Evolutionary conservation across 2,329 filamentous ascomycete species (phyloP).

Genomic region (Cryphonectria carpinicola): DNA sequence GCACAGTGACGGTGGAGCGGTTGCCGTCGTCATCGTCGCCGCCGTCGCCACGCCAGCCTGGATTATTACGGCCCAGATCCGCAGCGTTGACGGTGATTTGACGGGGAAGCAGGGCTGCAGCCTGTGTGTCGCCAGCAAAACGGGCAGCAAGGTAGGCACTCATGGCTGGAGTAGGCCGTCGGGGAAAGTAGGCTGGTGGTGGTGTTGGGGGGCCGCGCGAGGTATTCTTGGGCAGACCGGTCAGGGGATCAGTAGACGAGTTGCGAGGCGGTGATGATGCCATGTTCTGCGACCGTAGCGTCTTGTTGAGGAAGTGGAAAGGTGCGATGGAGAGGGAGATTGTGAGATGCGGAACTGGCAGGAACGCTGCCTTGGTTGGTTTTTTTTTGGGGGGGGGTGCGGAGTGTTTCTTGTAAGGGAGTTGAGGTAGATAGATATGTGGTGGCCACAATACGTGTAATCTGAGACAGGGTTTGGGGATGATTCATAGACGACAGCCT

Average conservation of each 20-base stretch:
- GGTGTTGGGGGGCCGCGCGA: constrained; percentile 18
- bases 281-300: background rate
- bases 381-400: too few species aligned
- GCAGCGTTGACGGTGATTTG: background rate
- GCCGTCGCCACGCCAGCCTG: constrained; percentile 26
- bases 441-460: background rate
- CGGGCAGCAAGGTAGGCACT: background rate
- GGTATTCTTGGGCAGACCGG: constrained; percentile 16
- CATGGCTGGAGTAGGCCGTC: too few species aligned
- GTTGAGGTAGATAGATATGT: background rate
- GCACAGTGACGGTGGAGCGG: constrained; percentile 48
- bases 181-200: constrained; percentile 28
- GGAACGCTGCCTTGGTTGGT: background rate
- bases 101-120: background rate
- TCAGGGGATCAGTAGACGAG: constrained; percentile 14
- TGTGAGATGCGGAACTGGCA: background rate
- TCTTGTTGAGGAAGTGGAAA: too few species aligned
- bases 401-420: too few species aligned
- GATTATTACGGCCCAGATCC: background rate
- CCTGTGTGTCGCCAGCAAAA: background rate
- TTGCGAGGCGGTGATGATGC: constrained; percentile 11
- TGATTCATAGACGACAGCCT: background rate
- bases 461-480: background rate
- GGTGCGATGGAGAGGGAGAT: background rate
- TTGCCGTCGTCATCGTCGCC: constrained; percentile 33